A percentile compares a stretch with the other conserved stretches of the same genome.
These are phyloP conservation scores for Polyplosphaeria fusca DNA, from an alignment of 495 filamentous ascomycete species.

Conservation along the genomic window DNA sequence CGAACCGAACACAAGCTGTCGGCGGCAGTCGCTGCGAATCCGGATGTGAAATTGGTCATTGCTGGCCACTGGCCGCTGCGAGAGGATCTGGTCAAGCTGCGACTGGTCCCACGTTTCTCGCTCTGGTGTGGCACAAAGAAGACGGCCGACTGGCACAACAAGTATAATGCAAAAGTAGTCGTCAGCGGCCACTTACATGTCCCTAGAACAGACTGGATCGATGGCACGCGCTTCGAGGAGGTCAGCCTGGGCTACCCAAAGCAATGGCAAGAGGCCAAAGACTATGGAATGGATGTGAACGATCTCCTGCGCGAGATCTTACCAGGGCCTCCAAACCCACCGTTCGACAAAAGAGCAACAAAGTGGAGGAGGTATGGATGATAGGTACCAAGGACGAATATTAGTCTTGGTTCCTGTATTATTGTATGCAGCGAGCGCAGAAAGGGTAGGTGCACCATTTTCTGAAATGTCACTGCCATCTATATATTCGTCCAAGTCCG, in stretches of 20 bases:
- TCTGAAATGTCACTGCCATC: background rate
- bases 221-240: constrained; percentile 43
- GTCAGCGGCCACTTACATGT: constrained; percentile 45
- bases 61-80: constrained; percentile 43
- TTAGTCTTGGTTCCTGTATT: too few species aligned
- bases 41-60: constrained; percentile 37
- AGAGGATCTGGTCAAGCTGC: constrained; percentile 41
- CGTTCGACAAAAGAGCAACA: constrained; percentile 17
- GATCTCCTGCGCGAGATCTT: constrained; percentile 42
- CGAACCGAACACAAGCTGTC: constrained; percentile 36
- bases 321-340: constrained; percentile 32
- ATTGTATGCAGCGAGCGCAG: too few species aligned
- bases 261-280: constrained; percentile 42
- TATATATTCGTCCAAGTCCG: background rate
- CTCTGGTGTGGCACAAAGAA: constrained; percentile 44
- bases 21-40: constrained; percentile 30
- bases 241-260: constrained; percentile 40
- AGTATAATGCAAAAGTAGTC: constrained; percentile 42
- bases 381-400: too few species aligned
- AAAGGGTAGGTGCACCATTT: background rate
- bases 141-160: constrained; percentile 42
- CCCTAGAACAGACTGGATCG: constrained; percentile 42
- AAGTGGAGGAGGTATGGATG: constrained; percentile 29
- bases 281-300: constrained; percentile 40
- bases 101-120: constrained; percentile 39